phyloP scores from a whole-genome alignment of 192 early-diverging fungal species.

The Rhizophagus clarus region DNA sequence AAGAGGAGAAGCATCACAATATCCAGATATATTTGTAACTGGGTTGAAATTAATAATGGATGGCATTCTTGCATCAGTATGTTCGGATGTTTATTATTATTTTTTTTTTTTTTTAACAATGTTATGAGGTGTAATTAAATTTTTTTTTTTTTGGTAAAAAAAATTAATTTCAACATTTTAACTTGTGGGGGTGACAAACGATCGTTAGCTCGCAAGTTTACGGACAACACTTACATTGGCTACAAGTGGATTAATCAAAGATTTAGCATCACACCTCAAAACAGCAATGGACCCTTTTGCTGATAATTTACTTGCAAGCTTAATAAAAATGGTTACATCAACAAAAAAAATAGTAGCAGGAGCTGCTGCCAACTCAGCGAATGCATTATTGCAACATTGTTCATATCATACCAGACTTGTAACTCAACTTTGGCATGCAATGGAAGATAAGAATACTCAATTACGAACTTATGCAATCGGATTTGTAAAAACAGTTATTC shows the following conservation, averaged over 20 bases:
- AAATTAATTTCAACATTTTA: too few relatives aligned
- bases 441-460: constrained; percentile 47
- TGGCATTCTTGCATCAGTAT: constrained; percentile 23
- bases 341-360: constrained; percentile 42
- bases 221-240: constrained; percentile 46
- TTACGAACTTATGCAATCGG: constrained; percentile 34
- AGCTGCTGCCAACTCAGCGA: constrained; percentile 29
- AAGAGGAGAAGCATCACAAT: constrained; percentile 17
- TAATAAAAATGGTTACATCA: constrained; percentile 34
- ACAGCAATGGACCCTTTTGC: constrained; percentile 37
- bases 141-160: neutral
- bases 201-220: constrained; percentile 40
- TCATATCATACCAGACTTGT: constrained; percentile 40
- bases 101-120: neutral
- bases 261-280: constrained; percentile 37
- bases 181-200: neutral
- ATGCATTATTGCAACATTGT: constrained; percentile 34
- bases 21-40: constrained; percentile 5
- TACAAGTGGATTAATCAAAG: constrained; percentile 31
- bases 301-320: constrained; percentile 39
- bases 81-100: neutral
- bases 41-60: constrained; percentile 15
- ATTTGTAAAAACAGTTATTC: constrained; percentile 33
- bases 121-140: neutral
- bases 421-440: constrained; percentile 34